Base-by-base conservation (phyloP, 805 yeast species). In the Schizosaccharomyces japonicus region DNA sequence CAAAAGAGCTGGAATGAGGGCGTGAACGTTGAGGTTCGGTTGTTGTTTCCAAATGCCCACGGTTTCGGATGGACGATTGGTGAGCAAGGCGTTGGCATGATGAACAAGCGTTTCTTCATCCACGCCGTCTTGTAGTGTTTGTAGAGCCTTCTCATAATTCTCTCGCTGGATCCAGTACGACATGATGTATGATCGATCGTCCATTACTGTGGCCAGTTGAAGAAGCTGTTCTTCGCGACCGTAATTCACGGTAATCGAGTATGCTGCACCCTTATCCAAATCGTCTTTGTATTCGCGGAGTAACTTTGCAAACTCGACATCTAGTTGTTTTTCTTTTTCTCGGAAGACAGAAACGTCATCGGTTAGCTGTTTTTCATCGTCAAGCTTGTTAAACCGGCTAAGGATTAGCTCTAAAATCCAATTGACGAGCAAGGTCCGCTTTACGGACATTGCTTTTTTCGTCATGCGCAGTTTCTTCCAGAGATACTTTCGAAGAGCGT, bases 1-100 rank as follows among this genome's bases (percentile, higher is more conserved):
- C 51, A 84, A 59, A 10, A 87, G 63, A 0, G 95, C 76, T 1
- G 95, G 93, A 2, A 90, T 60, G 21, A 90, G 64, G 50, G 68
- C 73, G 11, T 70, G 68, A 45, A 78, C 76, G 50, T 80, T 72
- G 2, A 87, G 52, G 25, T 61, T 62, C 0, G 66, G 55, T 47
- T 65, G 56, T 47, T 75, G 69, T 56, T 80, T 69, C 95, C 95
- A 90, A 0, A 80, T 67, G 47, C 77, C 78, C 1, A 81, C 73
- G 0, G 94, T 82, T 10, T 67, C 69, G 27, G 64, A 65, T 0
- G 98, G 85, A 11, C 70, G 62, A 54, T 80, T 80, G 2, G 75
- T 65, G 47, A 90, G 58, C 33, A 90, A 59, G 0, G 76, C 76
- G 0, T 78, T 75, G 0, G 95, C 69, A 50, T 76, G 75, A 51